These are phyloP conservation scores for Zoysia pacifica DNA, from an alignment of 176 grass and related monocot species.

Conservation along the genomic window DNA sequence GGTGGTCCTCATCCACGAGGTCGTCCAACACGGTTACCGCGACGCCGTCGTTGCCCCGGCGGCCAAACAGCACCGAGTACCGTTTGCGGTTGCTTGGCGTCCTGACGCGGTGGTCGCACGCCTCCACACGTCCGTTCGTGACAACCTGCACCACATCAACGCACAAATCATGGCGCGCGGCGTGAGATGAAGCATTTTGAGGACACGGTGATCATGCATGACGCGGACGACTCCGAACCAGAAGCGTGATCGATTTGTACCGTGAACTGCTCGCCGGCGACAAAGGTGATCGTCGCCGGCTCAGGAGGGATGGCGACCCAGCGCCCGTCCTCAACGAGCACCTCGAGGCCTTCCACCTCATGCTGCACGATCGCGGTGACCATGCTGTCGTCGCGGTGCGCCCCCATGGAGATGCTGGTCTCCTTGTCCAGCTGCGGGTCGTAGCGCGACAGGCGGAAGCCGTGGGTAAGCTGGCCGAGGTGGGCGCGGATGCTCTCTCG, in stretches of 20 bases:
- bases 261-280: constrained; percentile 32
- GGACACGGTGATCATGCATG: too few species aligned
- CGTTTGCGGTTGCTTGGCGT: constrained; percentile 45
- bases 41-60: not conserved
- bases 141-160: constrained; percentile 3
- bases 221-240: too few species aligned
- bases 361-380: constrained; percentile 27
- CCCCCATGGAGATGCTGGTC: not conserved
- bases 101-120: constrained; percentile 37
- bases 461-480: not conserved
- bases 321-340: constrained; percentile 21
- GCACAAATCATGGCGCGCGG: too few species aligned
- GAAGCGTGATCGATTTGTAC: not conserved
- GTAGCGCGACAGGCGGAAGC: constrained; percentile 7
- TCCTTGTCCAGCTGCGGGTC: not conserved
- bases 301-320: constrained; percentile 31
- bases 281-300: not conserved
- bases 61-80: constrained; percentile 9
- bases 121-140: constrained; percentile 37
- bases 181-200: too few species aligned
- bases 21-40: not conserved
- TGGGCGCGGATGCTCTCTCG: not conserved
- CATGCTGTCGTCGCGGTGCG: constrained; percentile 19
- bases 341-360: constrained; percentile 46
- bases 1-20: constrained; percentile 30